A percentile compares a stretch with the other conserved stretches of the same genome.
Conservation (phyloP, 257 asterid species). For the Avicennia marina region DNA sequence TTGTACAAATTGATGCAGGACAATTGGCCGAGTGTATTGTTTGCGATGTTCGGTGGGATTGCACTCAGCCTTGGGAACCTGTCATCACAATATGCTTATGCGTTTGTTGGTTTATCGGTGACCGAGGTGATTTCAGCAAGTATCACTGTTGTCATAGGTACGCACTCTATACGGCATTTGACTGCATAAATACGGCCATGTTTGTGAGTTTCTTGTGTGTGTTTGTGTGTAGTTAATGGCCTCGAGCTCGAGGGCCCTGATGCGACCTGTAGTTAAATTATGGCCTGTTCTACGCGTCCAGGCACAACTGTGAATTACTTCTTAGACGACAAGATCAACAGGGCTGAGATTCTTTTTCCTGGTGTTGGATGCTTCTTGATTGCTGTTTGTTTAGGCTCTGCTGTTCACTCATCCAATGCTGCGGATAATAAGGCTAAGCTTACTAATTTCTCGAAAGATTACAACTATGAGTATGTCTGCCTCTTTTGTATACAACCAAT, state of each 20-base stretch:
- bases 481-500: too few relatives aligned
- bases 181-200: not conserved
- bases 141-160: slow-evolving; percentile 48
- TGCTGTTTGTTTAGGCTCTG: slow-evolving; percentile 45
- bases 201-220: not conserved
- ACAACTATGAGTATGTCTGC: not conserved
- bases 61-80: slow-evolving; percentile 39
- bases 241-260: too few relatives aligned
- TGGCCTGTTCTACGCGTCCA: too few relatives aligned
- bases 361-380: slow-evolving; percentile 53
- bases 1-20: slow-evolving; percentile 12
- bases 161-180: not conserved
- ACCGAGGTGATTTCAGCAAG: slow-evolving; percentile 53
- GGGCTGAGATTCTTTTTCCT: slow-evolving; percentile 46
- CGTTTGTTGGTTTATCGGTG: slow-evolving; percentile 48
- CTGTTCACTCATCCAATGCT: slow-evolving; percentile 38
- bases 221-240: too few relatives aligned
- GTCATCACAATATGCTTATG: slow-evolving; percentile 45
- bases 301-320: slow-evolving; percentile 50
- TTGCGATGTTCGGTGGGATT: slow-evolving; percentile 49
- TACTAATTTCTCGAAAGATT: too few relatives aligned
- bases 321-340: slow-evolving; percentile 36
- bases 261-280: too few relatives aligned
- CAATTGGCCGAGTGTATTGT: slow-evolving; percentile 43
- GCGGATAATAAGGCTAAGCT: slow-evolving; percentile 46